These are phyloP conservation scores for Cercospora sojina DNA, from an alignment of 2,329 filamentous ascomycete species.

Conservation along the genomic window DNA sequence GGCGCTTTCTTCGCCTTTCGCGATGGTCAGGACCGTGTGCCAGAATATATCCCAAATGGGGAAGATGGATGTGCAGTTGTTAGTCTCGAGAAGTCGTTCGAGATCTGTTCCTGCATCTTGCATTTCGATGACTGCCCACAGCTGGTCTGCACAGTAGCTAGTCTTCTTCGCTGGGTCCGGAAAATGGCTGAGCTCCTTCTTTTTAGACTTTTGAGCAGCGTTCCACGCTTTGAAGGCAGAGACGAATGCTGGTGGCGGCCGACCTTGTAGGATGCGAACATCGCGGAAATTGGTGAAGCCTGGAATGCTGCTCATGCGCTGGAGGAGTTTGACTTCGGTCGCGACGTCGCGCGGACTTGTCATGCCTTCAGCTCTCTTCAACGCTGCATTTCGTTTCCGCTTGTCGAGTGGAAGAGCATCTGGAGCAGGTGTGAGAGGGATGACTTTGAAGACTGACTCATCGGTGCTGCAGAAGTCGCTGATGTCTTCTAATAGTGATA, in stretches of 20 bases:
- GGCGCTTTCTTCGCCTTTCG: constrained; percentile 59
- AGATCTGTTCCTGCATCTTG: constrained; percentile 62
- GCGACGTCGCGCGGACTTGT: constrained; percentile 46
- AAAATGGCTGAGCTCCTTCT: constrained; percentile 49
- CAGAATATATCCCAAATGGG: constrained; percentile 64
- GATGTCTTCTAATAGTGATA: constrained; percentile 42
- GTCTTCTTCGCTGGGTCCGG: constrained; percentile 56
- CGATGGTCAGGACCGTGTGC: constrained; percentile 62
- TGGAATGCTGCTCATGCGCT: constrained; percentile 58
- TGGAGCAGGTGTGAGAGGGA: constrained; percentile 41
- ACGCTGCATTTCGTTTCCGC: constrained; percentile 50
- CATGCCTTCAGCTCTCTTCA: constrained; percentile 46
- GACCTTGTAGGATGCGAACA: constrained; percentile 57
- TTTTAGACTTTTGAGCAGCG: constrained; percentile 42
- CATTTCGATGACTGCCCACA: constrained; percentile 67
- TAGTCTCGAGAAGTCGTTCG: constrained; percentile 41
- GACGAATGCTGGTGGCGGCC: constrained; percentile 53
- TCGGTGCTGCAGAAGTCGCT: constrained; percentile 36
- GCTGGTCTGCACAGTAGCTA: constrained; percentile 55
- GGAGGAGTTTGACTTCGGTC: constrained; percentile 54
- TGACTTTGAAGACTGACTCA: constrained; percentile 52
- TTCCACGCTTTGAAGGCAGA: constrained; percentile 50
- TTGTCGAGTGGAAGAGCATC: constrained; percentile 48
- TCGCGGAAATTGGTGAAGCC: constrained; percentile 64
- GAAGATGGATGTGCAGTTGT: constrained; percentile 42